Percentiles rank a stretch among this genome's conserved stretches.
These are phyloP conservation scores for Neonectria faginata DNA, from an alignment of 2,329 filamentous ascomycete species.

Conservation along the genomic window DNA sequence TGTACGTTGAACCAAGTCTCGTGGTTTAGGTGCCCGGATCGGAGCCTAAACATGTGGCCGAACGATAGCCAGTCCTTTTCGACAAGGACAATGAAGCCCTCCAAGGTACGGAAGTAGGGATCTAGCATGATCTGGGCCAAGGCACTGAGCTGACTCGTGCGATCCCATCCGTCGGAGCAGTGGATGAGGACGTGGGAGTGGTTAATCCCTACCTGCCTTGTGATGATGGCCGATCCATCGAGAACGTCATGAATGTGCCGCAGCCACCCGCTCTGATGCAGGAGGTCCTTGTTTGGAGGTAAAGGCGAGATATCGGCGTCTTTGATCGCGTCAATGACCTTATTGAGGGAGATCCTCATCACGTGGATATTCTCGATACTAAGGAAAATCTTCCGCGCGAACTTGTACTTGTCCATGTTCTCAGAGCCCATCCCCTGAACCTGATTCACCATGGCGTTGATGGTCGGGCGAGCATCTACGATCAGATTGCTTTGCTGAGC, in stretches of 20 bases:
- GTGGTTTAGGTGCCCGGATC: conserved; percentile 87
- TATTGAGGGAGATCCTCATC: conserved; percentile 91
- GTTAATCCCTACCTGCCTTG: conserved; percentile 87
- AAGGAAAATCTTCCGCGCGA: conserved; percentile 89
- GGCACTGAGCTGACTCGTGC: conserved; percentile 93
- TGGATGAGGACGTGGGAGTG: conserved; percentile 97
- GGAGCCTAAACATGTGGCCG: conserved; percentile 95
- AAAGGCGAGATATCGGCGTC: conserved; percentile 89
- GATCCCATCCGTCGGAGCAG: conserved; percentile 98
- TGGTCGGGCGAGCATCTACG: conserved; percentile 91
- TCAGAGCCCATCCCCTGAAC: conserved; percentile 93
- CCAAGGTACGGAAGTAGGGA: conserved; percentile 92
- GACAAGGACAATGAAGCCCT: conserved; percentile 92
- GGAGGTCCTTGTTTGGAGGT: conserved; percentile 82
- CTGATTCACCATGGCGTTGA: conserved; percentile 96
- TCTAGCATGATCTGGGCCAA: conserved; percentile 94
- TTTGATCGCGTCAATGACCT: conserved; percentile 89
- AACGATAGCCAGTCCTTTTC: conserved; percentile 99
- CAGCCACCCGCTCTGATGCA: conserved; percentile 89
- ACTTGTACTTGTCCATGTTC: conserved; percentile 97
- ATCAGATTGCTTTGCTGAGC: conserved; percentile 95
- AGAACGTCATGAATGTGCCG: conserved; percentile 88
- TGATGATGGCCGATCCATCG: conserved; percentile 86
- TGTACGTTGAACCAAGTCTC: conserved; percentile 96
- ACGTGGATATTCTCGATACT: conserved; percentile 99